Evolutionary conservation across 805 yeast genomes (phyloP), one percentile per base, ranked within the genome.

Genomic region (Saturnispora mendoncae): DNA sequence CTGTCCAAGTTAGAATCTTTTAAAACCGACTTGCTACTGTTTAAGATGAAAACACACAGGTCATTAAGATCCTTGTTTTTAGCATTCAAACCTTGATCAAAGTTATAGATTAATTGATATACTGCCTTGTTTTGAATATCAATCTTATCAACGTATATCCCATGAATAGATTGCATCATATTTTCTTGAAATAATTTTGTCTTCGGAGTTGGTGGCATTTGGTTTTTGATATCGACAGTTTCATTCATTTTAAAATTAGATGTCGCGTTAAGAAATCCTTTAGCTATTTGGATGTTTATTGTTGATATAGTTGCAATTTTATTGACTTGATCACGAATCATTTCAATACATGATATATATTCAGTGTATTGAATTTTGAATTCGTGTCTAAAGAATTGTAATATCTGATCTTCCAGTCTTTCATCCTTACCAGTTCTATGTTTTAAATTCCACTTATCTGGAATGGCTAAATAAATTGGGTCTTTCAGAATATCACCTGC

Each of bases 151-250:
- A 30, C 18, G 25, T 45, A 55, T 20, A 57, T 31, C 24, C 55
- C 51, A 24, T 57, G 55, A n/a, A 47, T 43, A 13, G 58, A 51
- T 5, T 41, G 40, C 26, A 57, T 51, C 38, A 52, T 56, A 4
- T 52, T 49, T 25, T 55, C 54, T 6, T 41, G 39, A 42, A 55
- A 56, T 20, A 45, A 40, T 4, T 43, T 39, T 2, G 58, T 44
- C 10, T 28, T 50, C 13, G 61, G 61, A 0, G 61, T 56, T 3
- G 39, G 31, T 3, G 25, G n/a, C 8, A 21, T 17, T 28, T 25
- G 31, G 8, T 30, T 15, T 10, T 8, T 26, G n/a, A 24, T 23
- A 6, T 23, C 19, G 6, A 6, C 6, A 14, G 36, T 21, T 12
- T 34, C 28, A 13, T 6, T 27, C 20, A 10, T 23, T 14, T 27